phyloP scores from a whole-genome alignment of 306 rosid genomes.

The Luffa acutangula region DNA sequence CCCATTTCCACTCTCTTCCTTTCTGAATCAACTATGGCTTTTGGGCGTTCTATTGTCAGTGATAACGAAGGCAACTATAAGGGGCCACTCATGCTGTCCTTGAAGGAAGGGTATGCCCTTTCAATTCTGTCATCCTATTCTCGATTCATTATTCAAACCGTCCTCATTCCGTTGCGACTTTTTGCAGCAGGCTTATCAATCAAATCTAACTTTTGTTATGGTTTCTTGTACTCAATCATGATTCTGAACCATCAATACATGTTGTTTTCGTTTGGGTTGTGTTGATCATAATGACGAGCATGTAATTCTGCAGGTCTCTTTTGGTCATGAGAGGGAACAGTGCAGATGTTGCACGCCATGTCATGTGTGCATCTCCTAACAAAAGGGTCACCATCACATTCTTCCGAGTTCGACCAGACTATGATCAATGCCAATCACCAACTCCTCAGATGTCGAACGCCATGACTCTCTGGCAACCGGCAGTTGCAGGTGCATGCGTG shows the following conservation, averaged over 20 bases:
- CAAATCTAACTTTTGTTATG: background rate
- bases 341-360: constrained; percentile 96
- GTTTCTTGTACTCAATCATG: background rate
- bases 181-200: background rate
- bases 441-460: constrained; percentile 33
- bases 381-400: constrained; percentile 74
- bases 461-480: constrained; percentile 69
- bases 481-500: constrained; percentile 35
- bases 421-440: constrained; percentile 55
- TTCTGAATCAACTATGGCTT: constrained; percentile 87
- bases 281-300: background rate
- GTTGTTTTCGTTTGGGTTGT: background rate
- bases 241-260: background rate
- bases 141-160: background rate
- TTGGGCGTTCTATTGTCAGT: constrained; percentile 73
- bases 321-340: constrained; percentile 97
- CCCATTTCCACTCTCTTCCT: constrained; percentile 85
- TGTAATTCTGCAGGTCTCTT: constrained; percentile 51
- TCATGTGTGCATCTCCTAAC: constrained; percentile 77
- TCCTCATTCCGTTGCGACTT: background rate
- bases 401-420: constrained; percentile 64
- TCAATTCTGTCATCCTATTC: background rate
- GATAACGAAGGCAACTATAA: constrained; percentile 92
- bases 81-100: constrained; percentile 84
- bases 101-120: constrained; percentile 72